Base-by-base conservation (phyloP, 805 yeast genomes). In the Monosporozyma unispora region DNA sequence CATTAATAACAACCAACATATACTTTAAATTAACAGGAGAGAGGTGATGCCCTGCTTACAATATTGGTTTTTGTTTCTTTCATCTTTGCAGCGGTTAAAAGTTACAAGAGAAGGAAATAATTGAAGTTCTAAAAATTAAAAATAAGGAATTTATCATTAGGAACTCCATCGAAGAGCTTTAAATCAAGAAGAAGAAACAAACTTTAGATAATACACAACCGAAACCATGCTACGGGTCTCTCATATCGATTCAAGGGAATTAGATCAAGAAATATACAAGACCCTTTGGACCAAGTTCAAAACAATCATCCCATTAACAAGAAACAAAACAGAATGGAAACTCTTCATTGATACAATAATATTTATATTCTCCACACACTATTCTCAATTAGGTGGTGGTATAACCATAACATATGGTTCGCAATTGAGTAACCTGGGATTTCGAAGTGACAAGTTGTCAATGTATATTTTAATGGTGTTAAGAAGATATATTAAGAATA, bases 221-320 rank as follows among this genome's bases (percentile, higher is more conserved):
- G 8, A 33, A 21, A 33, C 39, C 2, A 58, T 58, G 62, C 46
- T 55, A n/a, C 42, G 61, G 12, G 62, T 60, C 2, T 55, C 59
- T 1, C 58, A 58, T 35, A 44, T 60, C 10, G 67, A 62, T 47
- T 53, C 62, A 0, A 23, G 43, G 2, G 52, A 54, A 16, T 50
- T 62, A 22, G 61, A 60, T 33, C 43, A 45, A 18, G 64, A 61
- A 35, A 40, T 62, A 4, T 40, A 48, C 38, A 33, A 39, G 2
- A 29, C 52, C 8, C 49, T 61, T 22, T 57, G 61, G 56, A 21
- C 50, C 8, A 49, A 51, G 8, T 47, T 57, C 19, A 45, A 54
- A 3, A 43, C 48, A 12, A 45, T 48, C 3, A 4, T 59, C 2
- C 45, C 40, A 27, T 41, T 52, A 2, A 23, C 21, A 1, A 31